These are phyloP conservation scores for Mycena sanguinolenta DNA, from an alignment of 768 basidiomycete genomes.

Conservation along the genomic window DNA sequence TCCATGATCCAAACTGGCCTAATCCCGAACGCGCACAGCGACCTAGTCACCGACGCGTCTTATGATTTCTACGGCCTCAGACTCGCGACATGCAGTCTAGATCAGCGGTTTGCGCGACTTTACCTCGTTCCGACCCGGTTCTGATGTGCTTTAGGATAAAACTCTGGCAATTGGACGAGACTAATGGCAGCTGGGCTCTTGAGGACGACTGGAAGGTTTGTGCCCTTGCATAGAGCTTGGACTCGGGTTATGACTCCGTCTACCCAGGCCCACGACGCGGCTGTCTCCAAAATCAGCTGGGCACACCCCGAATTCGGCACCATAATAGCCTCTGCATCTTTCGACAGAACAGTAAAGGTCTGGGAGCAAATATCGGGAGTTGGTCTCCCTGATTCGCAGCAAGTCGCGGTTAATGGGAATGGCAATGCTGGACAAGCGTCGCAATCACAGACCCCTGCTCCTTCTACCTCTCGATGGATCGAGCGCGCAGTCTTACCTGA, in stretches of 20 bases:
- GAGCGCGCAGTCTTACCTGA: constrained; percentile 84
- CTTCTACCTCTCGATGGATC: constrained; percentile 71
- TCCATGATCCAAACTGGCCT: constrained; percentile 85
- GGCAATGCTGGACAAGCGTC: constrained; percentile 32
- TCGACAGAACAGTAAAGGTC: constrained; percentile 92
- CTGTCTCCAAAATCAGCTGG: constrained; percentile 87
- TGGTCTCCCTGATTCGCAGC: constrained; percentile 46
- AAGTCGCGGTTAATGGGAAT: constrained; percentile 41
- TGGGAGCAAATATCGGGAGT: constrained; percentile 78
- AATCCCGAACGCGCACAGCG: constrained; percentile 82
- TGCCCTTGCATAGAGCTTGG: neutral
- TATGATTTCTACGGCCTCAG: constrained; percentile 93
- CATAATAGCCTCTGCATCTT: constrained; percentile 88
- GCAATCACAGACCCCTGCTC: constrained; percentile 35
- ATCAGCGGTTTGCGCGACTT: constrained; percentile 71
- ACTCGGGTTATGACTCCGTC: neutral
- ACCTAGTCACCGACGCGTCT: constrained; percentile 86
- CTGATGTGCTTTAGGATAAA: constrained; percentile 72
- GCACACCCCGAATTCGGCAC: constrained; percentile 94
- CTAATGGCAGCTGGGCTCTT: constrained; percentile 78
- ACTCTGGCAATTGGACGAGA: constrained; percentile 85
- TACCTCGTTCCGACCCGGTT: constrained; percentile 20
- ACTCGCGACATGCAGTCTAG: constrained; percentile 85
- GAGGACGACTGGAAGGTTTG: constrained; percentile 94
- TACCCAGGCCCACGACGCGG: constrained; percentile 91